Conservation (phyloP, 2,329 filamentous ascomycete species). For the Talaromyces islandicus region DNA sequence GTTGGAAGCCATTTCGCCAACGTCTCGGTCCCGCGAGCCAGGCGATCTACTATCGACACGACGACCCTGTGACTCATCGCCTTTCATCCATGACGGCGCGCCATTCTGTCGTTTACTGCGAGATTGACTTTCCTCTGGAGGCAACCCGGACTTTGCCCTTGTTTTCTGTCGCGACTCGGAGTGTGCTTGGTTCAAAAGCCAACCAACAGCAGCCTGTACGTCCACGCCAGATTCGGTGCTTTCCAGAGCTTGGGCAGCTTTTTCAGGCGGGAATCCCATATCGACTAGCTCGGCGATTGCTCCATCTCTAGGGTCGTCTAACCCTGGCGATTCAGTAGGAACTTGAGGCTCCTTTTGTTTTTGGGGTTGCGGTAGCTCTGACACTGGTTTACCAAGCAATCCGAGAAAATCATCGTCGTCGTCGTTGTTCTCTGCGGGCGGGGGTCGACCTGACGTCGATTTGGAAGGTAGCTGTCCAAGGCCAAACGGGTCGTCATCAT, state of each 20-base stretch:
- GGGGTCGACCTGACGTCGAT: slow-evolving; percentile 43
- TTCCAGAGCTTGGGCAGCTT: slow-evolving; percentile 71
- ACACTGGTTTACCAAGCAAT: slow-evolving; percentile 54
- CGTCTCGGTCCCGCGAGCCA: slow-evolving; percentile 60
- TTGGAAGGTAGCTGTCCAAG: slow-evolving; percentile 58
- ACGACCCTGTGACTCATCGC: slow-evolving; percentile 32
- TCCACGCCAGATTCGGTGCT: slow-evolving; percentile 75
- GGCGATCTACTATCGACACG: slow-evolving; percentile 26
- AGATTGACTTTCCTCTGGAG: slow-evolving; percentile 15
- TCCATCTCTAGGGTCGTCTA: slow-evolving; percentile 58
- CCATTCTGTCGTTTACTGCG: slow-evolving; percentile 23
- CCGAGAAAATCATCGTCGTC: slow-evolving; percentile 65
- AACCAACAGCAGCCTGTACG: slow-evolving; percentile 80
- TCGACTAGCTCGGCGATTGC: slow-evolving; percentile 86
- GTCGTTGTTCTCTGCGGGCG: slow-evolving; percentile 34
- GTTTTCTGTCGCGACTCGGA: slow-evolving; percentile 70
- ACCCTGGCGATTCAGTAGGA: slow-evolving; percentile 17
- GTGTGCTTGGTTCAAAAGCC: slow-evolving; percentile 87
- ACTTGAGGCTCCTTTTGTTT: slow-evolving; percentile 18
- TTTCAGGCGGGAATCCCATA: slow-evolving; percentile 86
- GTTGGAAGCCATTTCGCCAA: slow-evolving; percentile 74
- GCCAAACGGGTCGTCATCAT: slow-evolving; percentile 82
- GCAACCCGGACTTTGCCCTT: slow-evolving; percentile 21
- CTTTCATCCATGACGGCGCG: slow-evolving; percentile 59
- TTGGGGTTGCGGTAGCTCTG: slow-evolving; percentile 39